phyloP scores from a whole-genome alignment of 225 moss, liverwort and hornwort genomes.

The Pseudisothecium myosuroides region DNA sequence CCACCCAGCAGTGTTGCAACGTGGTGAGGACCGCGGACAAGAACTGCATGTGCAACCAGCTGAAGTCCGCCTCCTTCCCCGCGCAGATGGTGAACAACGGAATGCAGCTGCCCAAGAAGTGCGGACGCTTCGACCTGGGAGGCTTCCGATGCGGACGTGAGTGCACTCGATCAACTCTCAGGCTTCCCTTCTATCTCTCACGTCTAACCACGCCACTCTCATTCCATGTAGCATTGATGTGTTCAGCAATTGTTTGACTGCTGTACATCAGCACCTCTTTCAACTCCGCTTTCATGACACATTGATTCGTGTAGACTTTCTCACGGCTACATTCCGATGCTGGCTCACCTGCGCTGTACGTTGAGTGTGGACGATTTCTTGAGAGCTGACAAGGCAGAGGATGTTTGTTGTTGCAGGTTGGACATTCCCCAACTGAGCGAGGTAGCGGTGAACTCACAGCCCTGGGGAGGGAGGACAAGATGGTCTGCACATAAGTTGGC shows the following conservation, averaged over 20 bases:
- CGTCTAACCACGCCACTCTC: background rate
- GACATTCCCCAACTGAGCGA: background rate
- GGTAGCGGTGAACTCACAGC: background rate
- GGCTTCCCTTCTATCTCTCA: background rate
- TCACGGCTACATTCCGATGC: background rate
- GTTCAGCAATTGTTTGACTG: background rate
- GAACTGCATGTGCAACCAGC: conserved; percentile 9
- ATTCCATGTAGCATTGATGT: background rate
- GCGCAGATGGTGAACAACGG: conserved; percentile 2
- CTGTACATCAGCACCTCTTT: background rate
- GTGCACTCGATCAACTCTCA: background rate
- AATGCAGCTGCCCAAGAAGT: conserved; percentile 7
- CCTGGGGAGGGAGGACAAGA: too few relatives aligned
- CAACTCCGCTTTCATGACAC: background rate
- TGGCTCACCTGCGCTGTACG: too few relatives aligned
- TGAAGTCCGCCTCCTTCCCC: background rate
- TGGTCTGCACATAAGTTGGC: background rate
- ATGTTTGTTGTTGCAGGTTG: background rate
- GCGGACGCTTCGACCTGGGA: background rate
- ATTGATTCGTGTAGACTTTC: background rate
- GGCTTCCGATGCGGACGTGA: conserved; percentile 8
- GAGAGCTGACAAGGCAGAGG: background rate
- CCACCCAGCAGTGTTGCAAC: background rate
- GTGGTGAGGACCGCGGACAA: conserved; percentile 8
- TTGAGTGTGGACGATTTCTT: background rate